Conservation (phyloP, 371 early-diverging fungal species). For the Lichtheimia hyalospora region DNA sequence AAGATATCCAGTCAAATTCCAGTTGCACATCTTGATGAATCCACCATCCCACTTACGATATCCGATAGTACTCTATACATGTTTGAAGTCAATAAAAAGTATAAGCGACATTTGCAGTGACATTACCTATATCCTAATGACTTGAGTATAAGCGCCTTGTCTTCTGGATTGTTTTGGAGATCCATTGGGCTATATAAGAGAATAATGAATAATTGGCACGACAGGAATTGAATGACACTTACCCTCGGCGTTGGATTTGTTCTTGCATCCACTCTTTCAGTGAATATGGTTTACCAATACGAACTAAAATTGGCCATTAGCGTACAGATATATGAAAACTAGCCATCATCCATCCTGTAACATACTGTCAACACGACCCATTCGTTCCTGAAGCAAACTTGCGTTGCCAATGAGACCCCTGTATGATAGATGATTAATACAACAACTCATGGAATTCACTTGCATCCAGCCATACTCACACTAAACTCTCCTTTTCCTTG, state of each 20-base stretch:
- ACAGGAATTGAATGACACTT: conserved; percentile 7
- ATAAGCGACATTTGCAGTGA: not conserved
- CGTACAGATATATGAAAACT: not conserved
- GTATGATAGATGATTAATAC: not conserved
- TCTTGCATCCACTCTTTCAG: conserved; percentile 64
- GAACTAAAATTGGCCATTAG: conserved; percentile 42
- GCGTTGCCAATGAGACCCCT: conserved; percentile 53
- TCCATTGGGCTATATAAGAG: conserved; percentile 20
- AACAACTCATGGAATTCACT: not conserved
- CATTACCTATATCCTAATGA: conserved; percentile 54
- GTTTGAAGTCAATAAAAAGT: not conserved
- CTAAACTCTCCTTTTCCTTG: conserved; percentile 80
- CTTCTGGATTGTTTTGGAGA: conserved; percentile 19
- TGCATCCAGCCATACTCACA: conserved; percentile 24
- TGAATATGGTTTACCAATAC: conserved; percentile 76
- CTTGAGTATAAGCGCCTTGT: conserved; percentile 33
- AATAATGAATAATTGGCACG: not conserved
- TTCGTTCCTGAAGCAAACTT: conserved; percentile 61
- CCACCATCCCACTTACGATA: conserved; percentile 47
- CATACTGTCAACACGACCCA: conserved; percentile 67
- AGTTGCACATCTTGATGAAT: not conserved
- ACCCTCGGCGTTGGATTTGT: conserved; percentile 49
- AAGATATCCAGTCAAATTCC: not conserved
- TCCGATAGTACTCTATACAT: conserved; percentile 58
- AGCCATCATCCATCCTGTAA: not conserved